Conservation (phyloP, 2,329 filamentous ascomycete species). For the Penicillium rolfsii region DNA sequence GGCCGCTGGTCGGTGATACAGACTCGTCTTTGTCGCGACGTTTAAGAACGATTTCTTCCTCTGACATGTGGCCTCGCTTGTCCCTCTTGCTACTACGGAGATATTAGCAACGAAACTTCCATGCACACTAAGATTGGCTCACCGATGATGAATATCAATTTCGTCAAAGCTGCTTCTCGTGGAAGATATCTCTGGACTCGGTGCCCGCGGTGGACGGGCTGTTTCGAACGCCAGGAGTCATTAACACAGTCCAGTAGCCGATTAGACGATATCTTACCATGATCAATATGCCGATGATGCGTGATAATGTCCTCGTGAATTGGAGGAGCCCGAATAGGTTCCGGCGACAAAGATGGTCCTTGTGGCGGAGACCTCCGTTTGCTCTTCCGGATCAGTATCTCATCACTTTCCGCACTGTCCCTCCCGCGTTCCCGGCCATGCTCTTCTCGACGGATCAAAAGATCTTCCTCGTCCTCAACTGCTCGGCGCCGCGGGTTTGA, state of each 20-base stretch:
- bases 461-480: conserved; percentile 45
- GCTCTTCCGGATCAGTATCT: conserved; percentile 9
- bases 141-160: conserved; percentile 60
- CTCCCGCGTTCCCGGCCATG: conserved; percentile 9
- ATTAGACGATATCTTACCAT: conserved; percentile 60
- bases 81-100: conserved; percentile 23
- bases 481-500: conserved; percentile 16
- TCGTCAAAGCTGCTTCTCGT: conserved; percentile 52
- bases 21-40: conserved; percentile 44
- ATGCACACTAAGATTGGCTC: conserved; percentile 24
- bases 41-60: conserved; percentile 38
- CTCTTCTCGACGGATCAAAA: conserved; percentile 44
- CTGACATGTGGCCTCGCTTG: conserved; percentile 15
- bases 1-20: conserved; percentile 44
- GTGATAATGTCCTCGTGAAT: conserved; percentile 89
- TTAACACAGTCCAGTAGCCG: conserved; percentile 6
- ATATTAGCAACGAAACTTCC: not conserved
- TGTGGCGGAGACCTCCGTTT: conserved; percentile 41
- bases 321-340: conserved; percentile 72
- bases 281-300: conserved; percentile 83
- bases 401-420: conserved; percentile 15
- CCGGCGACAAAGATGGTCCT: conserved; percentile 56
- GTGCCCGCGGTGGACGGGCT: conserved; percentile 32
- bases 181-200: conserved; percentile 33
- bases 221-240: conserved; percentile 31